Conservation (phyloP, 2,329 filamentous ascomycete species). For the Alternaria brassicae region DNA sequence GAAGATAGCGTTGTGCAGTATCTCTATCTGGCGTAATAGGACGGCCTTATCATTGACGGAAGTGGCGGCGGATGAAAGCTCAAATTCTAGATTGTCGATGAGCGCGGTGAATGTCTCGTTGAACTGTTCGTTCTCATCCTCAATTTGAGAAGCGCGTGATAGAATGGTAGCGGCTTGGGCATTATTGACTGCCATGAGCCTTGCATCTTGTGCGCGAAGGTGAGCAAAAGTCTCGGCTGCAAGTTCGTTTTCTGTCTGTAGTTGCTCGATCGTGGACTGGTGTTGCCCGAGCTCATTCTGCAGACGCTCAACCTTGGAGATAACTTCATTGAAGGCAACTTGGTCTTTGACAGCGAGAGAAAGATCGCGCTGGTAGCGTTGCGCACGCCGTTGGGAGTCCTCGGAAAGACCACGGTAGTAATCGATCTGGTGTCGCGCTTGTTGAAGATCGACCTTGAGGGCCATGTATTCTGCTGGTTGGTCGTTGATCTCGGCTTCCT, state of each 20-base stretch:
- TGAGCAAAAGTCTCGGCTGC: constrained; percentile 10
- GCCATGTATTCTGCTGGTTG: constrained; percentile 22
- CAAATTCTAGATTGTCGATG: constrained; percentile 16
- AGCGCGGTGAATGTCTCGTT: constrained; percentile 12
- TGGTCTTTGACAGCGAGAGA: constrained; percentile 7
- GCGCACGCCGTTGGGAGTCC: constrained; percentile 13
- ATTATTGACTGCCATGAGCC: constrained; percentile 3
- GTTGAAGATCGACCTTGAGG: constrained; percentile 27
- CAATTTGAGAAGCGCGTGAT: constrained; percentile 7
- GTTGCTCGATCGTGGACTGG: constrained; percentile 11
- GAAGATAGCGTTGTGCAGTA: constrained; percentile 14
- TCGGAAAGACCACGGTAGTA: constrained; percentile 20
- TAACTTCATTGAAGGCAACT: neutral
- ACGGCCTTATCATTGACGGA: constrained; percentile 5
- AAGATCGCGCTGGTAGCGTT: constrained; percentile 22
- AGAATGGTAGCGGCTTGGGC: neutral
- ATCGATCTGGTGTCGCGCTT: constrained; percentile 17
- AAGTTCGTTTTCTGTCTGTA: constrained; percentile 20
- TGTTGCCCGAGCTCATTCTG: constrained; percentile 15
- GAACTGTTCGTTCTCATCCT: constrained; percentile 18
- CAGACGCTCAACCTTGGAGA: constrained; percentile 17
- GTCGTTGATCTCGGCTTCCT: constrained; percentile 23
- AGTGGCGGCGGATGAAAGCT: constrained; percentile 7
- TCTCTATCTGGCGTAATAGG: constrained; percentile 10
- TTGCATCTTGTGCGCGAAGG: constrained; percentile 8